Conservation (phyloP, 2,329 filamentous ascomycete species). For the Xylariaceae sp. region DNA sequence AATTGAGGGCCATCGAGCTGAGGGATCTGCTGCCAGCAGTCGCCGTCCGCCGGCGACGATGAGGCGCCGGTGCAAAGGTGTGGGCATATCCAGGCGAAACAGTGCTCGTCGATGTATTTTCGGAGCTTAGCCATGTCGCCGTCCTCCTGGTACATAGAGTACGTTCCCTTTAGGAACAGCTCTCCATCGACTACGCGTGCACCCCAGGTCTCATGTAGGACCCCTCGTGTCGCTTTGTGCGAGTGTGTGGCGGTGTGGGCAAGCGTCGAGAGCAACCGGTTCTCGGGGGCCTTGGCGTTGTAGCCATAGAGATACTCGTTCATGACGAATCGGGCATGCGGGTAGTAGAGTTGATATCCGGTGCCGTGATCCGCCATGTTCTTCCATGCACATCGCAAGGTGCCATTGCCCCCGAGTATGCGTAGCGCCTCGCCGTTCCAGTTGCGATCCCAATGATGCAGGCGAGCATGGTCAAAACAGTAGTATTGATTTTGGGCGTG, state of each 20-base stretch:
- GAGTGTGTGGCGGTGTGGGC: not conserved
- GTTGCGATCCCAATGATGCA: not conserved
- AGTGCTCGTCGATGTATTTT: not conserved
- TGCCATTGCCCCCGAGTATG: not conserved
- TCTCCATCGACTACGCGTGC: not conserved
- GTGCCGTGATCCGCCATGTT: not conserved
- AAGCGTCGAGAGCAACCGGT: not conserved
- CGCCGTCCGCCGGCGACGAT: not conserved
- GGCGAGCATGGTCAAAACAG: not conserved
- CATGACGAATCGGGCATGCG: not conserved
- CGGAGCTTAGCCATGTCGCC: not conserved
- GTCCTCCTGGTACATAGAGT: not conserved
- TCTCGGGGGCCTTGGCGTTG: not conserved
- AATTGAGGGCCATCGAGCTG: not conserved
- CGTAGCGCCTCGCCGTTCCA: not conserved
- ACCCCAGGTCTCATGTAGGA: not conserved
- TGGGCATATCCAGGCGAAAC: not conserved
- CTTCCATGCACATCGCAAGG: not conserved
- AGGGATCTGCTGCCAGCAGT: slow-evolving; percentile 1
- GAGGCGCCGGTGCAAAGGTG: not conserved
- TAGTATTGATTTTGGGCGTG: not conserved
- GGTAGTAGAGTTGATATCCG: not conserved
- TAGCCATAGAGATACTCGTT: not conserved
- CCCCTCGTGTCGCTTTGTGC: not conserved
- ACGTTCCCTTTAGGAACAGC: not conserved